Evolutionary conservation across 2,329 filamentous ascomycete species (phyloP).

Genomic region (Colletotrichum theobromicola): DNA sequence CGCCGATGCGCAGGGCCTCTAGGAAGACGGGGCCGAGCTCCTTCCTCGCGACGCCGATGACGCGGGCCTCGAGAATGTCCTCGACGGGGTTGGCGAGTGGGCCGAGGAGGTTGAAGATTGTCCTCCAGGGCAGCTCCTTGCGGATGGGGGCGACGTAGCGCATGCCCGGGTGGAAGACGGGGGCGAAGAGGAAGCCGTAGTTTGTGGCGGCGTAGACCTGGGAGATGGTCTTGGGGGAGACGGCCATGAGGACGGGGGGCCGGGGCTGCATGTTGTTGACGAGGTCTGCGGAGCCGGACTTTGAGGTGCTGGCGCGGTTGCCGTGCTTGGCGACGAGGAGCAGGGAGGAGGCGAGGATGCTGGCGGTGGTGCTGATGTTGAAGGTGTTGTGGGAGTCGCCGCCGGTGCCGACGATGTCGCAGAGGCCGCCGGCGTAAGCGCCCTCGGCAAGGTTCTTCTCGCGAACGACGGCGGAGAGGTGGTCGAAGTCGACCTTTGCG

Average conservation of each 20-base stretch:
- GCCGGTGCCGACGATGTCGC: constrained; percentile 97
- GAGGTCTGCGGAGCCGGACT: constrained; percentile 93
- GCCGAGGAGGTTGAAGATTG: constrained; percentile 96
- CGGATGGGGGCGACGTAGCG: constrained; percentile 85
- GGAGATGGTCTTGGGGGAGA: constrained; percentile 74
- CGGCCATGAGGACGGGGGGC: constrained; percentile 74
- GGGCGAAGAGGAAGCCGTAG: constrained; percentile 95
- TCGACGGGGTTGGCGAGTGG: constrained; percentile 92
- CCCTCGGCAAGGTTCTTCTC: constrained; percentile 70
- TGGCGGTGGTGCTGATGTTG: constrained; percentile 96
- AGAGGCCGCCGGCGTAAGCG: constrained; percentile 80
- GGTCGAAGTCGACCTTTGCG: constrained; percentile 69
- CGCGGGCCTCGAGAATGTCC: constrained; percentile 80
- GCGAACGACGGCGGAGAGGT: constrained; percentile 66
- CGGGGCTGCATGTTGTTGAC: constrained; percentile 76
- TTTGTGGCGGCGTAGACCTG: constrained; percentile 80
- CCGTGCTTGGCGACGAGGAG: constrained; percentile 93
- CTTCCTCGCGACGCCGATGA: constrained; percentile 90
- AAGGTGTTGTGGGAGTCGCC: constrained; percentile 97
- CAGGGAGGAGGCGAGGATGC: constrained; percentile 86
- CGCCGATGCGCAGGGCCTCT: constrained; percentile 78
- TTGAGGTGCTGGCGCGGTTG: constrained; percentile 93
- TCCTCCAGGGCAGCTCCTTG: constrained; percentile 88
- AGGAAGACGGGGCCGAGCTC: constrained; percentile 90
- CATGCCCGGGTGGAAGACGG: constrained; percentile 96